phyloP scores from a whole-genome alignment of 75 land plant species.

The Larix kaempferi region DNA sequence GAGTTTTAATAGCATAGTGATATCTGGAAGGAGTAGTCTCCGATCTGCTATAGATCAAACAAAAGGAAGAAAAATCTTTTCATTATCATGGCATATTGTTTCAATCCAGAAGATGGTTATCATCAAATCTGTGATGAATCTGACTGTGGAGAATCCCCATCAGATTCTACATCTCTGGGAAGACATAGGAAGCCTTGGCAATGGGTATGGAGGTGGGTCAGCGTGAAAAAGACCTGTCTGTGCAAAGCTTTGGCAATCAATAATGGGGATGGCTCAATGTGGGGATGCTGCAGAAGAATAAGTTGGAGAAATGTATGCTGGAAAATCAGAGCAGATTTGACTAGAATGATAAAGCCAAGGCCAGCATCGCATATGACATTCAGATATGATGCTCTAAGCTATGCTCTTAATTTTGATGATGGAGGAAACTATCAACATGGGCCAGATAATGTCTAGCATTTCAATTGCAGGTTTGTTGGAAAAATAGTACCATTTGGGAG shows the following conservation, averaged over 20 bases:
- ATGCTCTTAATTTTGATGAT: constrained; percentile 18
- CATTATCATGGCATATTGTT: neutral
- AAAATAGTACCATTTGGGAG: too few relatives aligned
- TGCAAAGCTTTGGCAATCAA: neutral
- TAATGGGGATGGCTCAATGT: neutral
- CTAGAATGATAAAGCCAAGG: constrained; percentile 9
- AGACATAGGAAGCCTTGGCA: neutral
- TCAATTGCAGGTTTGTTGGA: too few relatives aligned
- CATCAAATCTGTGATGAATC: constrained; percentile 1
- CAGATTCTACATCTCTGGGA: neutral
- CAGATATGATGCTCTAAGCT: constrained; percentile 18
- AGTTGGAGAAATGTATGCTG: constrained; percentile 12
- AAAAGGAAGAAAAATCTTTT: neutral
- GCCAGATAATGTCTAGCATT: neutral
- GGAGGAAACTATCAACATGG: neutral
- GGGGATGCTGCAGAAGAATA: neutral
- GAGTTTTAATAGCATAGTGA: neutral
- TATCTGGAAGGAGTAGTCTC: neutral
- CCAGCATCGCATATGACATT: neutral
- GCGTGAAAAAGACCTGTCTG: neutral
- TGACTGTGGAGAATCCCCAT: neutral
- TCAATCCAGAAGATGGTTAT: neutral
- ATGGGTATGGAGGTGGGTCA: constrained; percentile 3
- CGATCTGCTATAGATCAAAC: neutral
- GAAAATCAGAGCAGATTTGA: constrained; percentile 10